phyloP scores from a whole-genome alignment of 2,329 filamentous ascomycete species.

The Zarea fungicola region DNA sequence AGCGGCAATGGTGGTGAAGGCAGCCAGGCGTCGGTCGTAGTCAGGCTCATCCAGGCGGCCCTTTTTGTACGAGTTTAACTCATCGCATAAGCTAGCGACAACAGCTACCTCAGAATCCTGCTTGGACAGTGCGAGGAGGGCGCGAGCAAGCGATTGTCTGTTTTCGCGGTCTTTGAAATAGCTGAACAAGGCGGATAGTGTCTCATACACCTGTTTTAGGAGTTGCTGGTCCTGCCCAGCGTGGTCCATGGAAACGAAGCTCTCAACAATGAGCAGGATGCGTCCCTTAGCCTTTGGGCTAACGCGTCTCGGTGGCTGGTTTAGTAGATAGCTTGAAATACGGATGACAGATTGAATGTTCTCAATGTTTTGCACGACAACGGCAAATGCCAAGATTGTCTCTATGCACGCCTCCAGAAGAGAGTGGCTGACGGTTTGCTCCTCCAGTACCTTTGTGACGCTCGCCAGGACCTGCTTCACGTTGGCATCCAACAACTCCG shows the following conservation, averaged over 20 bases:
- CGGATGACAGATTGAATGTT: constrained; percentile 74
- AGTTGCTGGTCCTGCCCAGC: constrained; percentile 39
- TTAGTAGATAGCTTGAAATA: constrained; percentile 74
- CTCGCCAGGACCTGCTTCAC: constrained; percentile 58
- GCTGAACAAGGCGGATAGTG: constrained; percentile 76
- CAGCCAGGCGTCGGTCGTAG: constrained; percentile 73
- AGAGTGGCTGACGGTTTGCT: constrained; percentile 58
- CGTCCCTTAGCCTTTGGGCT: constrained; percentile 77
- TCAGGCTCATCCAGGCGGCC: constrained; percentile 78
- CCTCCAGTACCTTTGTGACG: constrained; percentile 62
- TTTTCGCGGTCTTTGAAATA: constrained; percentile 83
- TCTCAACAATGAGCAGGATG: constrained; percentile 72
- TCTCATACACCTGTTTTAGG: constrained; percentile 62
- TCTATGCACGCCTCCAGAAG: constrained; percentile 75
- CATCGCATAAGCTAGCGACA: constrained; percentile 65
- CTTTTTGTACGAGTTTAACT: constrained; percentile 73
- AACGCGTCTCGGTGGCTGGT: constrained; percentile 78
- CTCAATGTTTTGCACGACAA: constrained; percentile 59
- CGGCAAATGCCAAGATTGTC: constrained; percentile 69
- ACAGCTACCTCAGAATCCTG: constrained; percentile 56
- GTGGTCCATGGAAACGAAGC: constrained; percentile 65
- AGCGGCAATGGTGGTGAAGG: constrained; percentile 68
- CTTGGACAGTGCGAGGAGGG: constrained; percentile 65
- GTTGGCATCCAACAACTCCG: constrained; percentile 52
- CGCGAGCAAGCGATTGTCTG: constrained; percentile 66